Conservation (phyloP, 1,284 basidiomycete genomes). For the Sutorius eximius region DNA sequence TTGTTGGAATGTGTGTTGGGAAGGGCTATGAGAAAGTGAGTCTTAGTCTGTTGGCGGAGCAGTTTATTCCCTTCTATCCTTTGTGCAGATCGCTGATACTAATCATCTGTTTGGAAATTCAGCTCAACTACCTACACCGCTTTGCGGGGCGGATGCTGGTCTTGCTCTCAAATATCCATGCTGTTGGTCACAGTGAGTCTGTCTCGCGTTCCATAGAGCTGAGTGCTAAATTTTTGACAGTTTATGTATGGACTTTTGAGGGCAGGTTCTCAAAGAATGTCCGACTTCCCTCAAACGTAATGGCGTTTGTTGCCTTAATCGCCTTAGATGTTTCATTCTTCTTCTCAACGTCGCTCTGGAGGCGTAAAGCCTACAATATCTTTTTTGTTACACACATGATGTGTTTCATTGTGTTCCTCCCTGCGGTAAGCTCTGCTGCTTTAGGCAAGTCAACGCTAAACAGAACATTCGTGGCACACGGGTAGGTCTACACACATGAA, state of each 20-base stretch:
- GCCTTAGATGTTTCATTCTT: conserved; percentile 53
- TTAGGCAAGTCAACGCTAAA: neutral
- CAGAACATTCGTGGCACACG: neutral
- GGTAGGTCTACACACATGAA: conserved; percentile 50
- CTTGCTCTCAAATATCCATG: conserved; percentile 66
- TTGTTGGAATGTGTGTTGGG: conserved; percentile 62
- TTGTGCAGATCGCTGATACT: neutral
- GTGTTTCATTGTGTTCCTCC: conserved; percentile 46
- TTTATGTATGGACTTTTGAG: conserved; percentile 57
- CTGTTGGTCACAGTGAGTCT: conserved; percentile 58
- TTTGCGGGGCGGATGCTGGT: conserved; percentile 64
- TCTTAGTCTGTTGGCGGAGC: neutral
- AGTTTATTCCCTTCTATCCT: neutral
- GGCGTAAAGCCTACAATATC: conserved; percentile 56
- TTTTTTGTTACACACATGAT: conserved; percentile 55
- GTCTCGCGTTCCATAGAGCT: neutral
- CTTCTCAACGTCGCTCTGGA: conserved; percentile 52
- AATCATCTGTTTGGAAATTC: neutral
- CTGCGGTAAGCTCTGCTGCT: conserved; percentile 41
- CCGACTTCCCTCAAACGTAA: conserved; percentile 37
- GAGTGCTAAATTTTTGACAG: conserved; percentile 34
- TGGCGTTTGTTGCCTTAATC: conserved; percentile 56
- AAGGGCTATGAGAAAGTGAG: conserved; percentile 73
- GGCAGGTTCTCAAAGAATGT: conserved; percentile 44
- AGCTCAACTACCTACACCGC: conserved; percentile 82